Evolutionary conservation across 1,139 yeast genomes (phyloP).

Genomic region (Lodderomyces pseudojiufengensis): DNA sequence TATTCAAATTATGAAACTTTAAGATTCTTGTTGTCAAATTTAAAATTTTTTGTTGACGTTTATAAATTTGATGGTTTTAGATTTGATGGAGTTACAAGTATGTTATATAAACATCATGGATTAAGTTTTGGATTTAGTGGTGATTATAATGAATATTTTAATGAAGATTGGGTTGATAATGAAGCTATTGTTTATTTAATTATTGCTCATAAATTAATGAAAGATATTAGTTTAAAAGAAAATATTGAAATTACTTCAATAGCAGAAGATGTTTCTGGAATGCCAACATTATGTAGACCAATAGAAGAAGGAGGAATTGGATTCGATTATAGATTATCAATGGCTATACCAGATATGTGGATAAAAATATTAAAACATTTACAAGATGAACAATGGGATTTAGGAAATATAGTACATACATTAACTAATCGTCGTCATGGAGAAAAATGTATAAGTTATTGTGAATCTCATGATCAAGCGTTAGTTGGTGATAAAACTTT

Average conservation of each 20-base stretch:
- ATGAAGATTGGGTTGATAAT: conserved; percentile 72
- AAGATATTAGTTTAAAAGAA: conserved; percentile 41
- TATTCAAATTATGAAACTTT: conserved; percentile 89
- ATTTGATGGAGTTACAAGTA: conserved; percentile 94
- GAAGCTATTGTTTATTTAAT: conserved; percentile 86
- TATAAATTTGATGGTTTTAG: conserved; percentile 92
- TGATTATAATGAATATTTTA: conserved; percentile 85
- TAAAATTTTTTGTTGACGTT: conserved; percentile 79
- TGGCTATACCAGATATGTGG: conserved; percentile 99
- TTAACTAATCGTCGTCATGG: conserved; percentile 85
- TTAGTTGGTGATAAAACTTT: conserved; percentile 94
- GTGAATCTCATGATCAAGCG: conserved; percentile 97
- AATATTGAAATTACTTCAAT: conserved; percentile 64
- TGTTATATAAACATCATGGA: conserved; percentile 92
- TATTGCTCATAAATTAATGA: conserved; percentile 78
- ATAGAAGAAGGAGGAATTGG: conserved; percentile 81
- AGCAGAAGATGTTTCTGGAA: conserved; percentile 97
- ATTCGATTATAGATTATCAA: conserved; percentile 86
- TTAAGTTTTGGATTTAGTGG: conserved; percentile 88
- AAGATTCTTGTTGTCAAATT: conserved; percentile 80
- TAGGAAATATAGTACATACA: conserved; percentile 75
- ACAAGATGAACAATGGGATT: conserved; percentile 87
- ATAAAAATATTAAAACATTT: conserved; percentile 84
- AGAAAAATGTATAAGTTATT: conserved; percentile 87
- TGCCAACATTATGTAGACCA: conserved; percentile 89